phyloP scores from a whole-genome alignment of 1,139 yeast species.

The Tardiomyces digboiensis region DNA sequence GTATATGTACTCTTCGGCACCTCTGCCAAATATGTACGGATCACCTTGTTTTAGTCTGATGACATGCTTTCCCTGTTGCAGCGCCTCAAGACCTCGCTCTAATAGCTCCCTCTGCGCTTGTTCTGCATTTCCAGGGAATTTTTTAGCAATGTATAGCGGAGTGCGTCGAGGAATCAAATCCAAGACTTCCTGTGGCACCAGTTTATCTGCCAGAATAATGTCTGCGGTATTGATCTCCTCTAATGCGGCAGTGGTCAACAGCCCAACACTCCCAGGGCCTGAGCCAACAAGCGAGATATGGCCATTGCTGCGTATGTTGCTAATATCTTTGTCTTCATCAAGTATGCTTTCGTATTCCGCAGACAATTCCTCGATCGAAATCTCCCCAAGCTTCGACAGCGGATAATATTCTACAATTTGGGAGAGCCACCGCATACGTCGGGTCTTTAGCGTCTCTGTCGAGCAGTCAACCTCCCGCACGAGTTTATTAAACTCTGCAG shows the following conservation, averaged over 20 bases:
- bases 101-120: constrained; percentile 82
- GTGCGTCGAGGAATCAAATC: constrained; percentile 70
- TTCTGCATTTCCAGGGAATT: constrained; percentile 97
- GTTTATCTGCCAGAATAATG: constrained; percentile 77
- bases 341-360: constrained; percentile 1
- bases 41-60: constrained; percentile 95
- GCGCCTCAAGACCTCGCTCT: constrained; percentile 54
- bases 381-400: constrained; percentile 44
- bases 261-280: constrained; percentile 86
- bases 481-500: constrained; percentile 47
- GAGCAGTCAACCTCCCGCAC: constrained; percentile 53
- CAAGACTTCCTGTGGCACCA: constrained; percentile 83
- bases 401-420: constrained; percentile 94
- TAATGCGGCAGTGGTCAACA: constrained; percentile 79
- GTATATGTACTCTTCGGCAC: constrained; percentile 81
- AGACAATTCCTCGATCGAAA: constrained; percentile 47
- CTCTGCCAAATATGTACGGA: constrained; percentile 94
- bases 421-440: constrained; percentile 74
- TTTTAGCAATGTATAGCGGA: constrained; percentile 75
- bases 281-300: constrained; percentile 76
- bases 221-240: constrained; percentile 78
- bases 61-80: constrained; percentile 61
- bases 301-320: constrained; percentile 28
- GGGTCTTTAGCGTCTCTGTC: constrained; percentile 37
- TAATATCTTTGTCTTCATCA: constrained; percentile 2